Percentiles rank a stretch among this genome's conserved stretches.
Evolutionary conservation across 176 grass and related monocot species (phyloP).

Genomic region (Poa pratensis): DNA sequence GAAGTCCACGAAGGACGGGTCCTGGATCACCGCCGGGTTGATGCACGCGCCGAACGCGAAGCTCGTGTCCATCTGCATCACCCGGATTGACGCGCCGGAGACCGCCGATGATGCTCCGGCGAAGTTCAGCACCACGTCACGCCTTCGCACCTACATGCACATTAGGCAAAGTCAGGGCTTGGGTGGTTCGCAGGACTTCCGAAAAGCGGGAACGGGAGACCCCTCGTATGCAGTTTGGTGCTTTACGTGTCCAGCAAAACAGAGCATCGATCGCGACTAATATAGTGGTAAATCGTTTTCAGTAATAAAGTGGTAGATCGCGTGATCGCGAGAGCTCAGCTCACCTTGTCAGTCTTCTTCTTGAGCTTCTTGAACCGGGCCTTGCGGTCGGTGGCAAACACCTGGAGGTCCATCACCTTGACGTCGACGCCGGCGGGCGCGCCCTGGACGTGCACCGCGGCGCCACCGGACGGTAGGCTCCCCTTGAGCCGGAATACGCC

Average conservation of each 20-base stretch:
- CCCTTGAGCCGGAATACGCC: slow-evolving; percentile 64
- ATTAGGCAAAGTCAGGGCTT: fast-evolving
- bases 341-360: slow-evolving; percentile 73
- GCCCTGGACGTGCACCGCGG: slow-evolving; percentile 59
- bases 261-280: neutral
- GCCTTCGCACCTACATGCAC: slow-evolving; percentile 55
- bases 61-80: slow-evolving; percentile 70
- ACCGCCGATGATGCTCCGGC: slow-evolving; percentile 14
- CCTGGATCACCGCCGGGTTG: slow-evolving; percentile 52
- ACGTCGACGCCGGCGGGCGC: slow-evolving; percentile 55
- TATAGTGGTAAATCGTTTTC: neutral
- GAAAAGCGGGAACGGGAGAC: too few relatives aligned
- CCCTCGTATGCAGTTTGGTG: neutral
- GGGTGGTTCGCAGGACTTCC: too few relatives aligned
- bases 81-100: slow-evolving; percentile 41
- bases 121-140: slow-evolving; percentile 69
- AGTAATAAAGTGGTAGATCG: neutral
- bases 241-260: neutral
- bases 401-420: slow-evolving; percentile 68
- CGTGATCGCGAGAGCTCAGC: neutral
- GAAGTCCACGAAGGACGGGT: slow-evolving; percentile 65
- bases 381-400: slow-evolving; percentile 62
- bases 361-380: slow-evolving; percentile 61
- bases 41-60: slow-evolving; percentile 79
- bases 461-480: slow-evolving; percentile 18